Conservation (phyloP, 1,139 yeast genomes). For the Nakaseomyces delphensis region DNA sequence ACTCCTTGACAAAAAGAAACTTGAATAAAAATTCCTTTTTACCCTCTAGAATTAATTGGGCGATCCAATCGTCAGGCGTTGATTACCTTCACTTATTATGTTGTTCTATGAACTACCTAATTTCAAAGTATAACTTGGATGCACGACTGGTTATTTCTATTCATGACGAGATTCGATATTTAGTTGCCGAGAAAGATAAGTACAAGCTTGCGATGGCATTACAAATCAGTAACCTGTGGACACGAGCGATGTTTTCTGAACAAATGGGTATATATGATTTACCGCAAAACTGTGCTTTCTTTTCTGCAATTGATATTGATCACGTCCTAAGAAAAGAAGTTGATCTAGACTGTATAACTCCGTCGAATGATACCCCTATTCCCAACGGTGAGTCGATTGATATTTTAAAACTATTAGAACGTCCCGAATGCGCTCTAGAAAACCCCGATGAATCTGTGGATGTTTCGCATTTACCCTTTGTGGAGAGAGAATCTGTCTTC, state of each 20-base stretch:
- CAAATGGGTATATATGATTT: conserved; percentile 82
- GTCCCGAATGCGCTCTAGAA: conserved; percentile 22
- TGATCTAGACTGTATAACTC: conserved; percentile 78
- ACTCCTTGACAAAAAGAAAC: conserved; percentile 62
- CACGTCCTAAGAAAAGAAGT: conserved; percentile 84
- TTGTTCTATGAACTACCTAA: conserved; percentile 80
- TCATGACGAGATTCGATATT: conserved; percentile 87
- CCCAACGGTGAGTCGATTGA: conserved; percentile 72
- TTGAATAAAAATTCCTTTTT: conserved; percentile 59
- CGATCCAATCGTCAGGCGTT: conserved; percentile 96
- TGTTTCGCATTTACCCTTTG: conserved; percentile 16
- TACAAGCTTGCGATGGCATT: conserved; percentile 72
- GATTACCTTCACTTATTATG: conserved; percentile 83
- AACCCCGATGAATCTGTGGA: conserved; percentile 15
- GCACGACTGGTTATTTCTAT: conserved; percentile 83
- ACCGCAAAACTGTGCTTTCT: conserved; percentile 93
- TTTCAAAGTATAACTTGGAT: conserved; percentile 53
- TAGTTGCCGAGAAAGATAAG: conserved; percentile 64
- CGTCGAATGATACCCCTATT: conserved; percentile 67
- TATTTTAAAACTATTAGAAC: conserved; percentile 45
- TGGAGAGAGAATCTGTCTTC: conserved; percentile 26
- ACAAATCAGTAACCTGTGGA: conserved; percentile 90
- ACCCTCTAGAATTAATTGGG: conserved; percentile 94
- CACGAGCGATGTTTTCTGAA: conserved; percentile 90
- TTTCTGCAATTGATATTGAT: conserved; percentile 90